A percentile compares a stretch with the other conserved stretches of the same genome.
Evolutionary conservation across 192 early-diverging fungal species (phyloP).

Genomic region (Coemansia sp.): DNA sequence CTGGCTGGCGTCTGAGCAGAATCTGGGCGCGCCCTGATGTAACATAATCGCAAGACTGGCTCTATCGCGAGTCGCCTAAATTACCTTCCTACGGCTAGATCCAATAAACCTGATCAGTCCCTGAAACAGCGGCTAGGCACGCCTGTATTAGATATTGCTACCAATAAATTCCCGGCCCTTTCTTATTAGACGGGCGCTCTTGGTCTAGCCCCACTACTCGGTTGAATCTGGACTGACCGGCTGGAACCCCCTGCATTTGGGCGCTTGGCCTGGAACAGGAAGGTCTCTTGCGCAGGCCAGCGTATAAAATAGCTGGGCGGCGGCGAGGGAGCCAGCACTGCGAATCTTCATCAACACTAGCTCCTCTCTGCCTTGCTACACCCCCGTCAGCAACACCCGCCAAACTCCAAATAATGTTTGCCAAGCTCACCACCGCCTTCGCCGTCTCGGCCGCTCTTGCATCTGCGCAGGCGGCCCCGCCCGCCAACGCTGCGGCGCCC

Average conservation of each 20-base stretch:
- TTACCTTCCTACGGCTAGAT: not conserved
- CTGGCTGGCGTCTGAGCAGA: slow-evolving; percentile 17
- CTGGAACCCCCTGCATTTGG: no score
- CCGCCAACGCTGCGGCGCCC: no score
- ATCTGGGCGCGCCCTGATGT: no score
- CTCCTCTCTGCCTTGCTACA: not conserved
- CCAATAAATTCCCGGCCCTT: not conserved
- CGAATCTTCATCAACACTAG: not conserved
- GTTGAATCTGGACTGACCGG: no score
- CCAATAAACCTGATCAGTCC: not conserved
- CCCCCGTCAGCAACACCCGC: not conserved
- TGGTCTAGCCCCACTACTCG: no score
- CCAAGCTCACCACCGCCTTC: slow-evolving; percentile 25
- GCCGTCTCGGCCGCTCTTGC: slow-evolving; percentile 26
- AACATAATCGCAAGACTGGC: not conserved
- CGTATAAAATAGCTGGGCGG: slow-evolving; percentile 7
- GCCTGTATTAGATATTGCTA: not conserved
- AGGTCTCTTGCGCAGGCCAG: not conserved
- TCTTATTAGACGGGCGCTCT: not conserved
- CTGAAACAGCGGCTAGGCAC: not conserved
- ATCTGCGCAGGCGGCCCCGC: slow-evolving; percentile 10
- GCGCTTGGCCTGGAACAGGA: not conserved
- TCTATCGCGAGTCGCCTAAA: not conserved
- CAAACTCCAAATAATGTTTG: slow-evolving; percentile 21
- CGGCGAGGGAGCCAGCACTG: no score